A percentile compares a stretch with the other conserved stretches of the same genome.
Evolutionary conservation across 139 green algal genomes (phyloP).

Genomic region (Auxenochlorella pyrenoidosa): DNA sequence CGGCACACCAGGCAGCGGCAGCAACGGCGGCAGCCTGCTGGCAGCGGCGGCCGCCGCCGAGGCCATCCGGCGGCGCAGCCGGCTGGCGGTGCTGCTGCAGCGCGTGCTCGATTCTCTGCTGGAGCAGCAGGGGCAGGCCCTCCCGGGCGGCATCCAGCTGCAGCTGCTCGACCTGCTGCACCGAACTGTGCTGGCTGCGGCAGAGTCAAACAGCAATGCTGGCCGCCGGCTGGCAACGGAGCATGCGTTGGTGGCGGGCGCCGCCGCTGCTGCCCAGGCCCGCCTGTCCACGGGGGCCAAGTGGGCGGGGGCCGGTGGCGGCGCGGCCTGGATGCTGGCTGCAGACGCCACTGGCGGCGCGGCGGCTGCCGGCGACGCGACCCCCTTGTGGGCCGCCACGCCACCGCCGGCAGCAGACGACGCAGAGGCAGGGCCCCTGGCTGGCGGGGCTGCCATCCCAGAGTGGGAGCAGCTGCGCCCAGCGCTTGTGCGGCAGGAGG

Average conservation of each 20-base stretch:
- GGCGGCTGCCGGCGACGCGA: not conserved
- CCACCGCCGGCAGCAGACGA: not conserved
- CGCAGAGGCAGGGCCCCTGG: not conserved
- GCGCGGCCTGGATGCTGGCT: not conserved
- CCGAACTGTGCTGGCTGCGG: constrained; percentile 7
- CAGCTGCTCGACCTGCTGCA: constrained; percentile 38
- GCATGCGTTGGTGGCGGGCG: not conserved
- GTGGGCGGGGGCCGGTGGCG: not conserved
- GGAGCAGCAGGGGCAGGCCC: not conserved
- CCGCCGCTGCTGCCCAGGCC: not conserved
- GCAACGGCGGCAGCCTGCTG: not conserved
- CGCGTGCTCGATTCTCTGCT: constrained; percentile 29
- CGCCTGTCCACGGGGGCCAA: not conserved
- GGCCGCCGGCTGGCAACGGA: not conserved
- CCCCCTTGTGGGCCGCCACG: not conserved
- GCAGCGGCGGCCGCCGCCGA: constrained; percentile 15
- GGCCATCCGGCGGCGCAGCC: constrained; percentile 28
- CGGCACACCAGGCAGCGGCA: not conserved
- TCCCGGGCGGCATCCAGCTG: constrained; percentile 33
- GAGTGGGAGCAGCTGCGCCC: constrained; percentile 22
- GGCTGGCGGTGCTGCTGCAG: constrained; percentile 35
- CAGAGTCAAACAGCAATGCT: not conserved
- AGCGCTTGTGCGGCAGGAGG: constrained; percentile 48
- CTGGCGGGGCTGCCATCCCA: not conserved
- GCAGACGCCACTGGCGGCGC: not conserved